phyloP scores from a whole-genome alignment of 2,329 filamentous ascomycete genomes.

The Sporothrix curviconia region DNA sequence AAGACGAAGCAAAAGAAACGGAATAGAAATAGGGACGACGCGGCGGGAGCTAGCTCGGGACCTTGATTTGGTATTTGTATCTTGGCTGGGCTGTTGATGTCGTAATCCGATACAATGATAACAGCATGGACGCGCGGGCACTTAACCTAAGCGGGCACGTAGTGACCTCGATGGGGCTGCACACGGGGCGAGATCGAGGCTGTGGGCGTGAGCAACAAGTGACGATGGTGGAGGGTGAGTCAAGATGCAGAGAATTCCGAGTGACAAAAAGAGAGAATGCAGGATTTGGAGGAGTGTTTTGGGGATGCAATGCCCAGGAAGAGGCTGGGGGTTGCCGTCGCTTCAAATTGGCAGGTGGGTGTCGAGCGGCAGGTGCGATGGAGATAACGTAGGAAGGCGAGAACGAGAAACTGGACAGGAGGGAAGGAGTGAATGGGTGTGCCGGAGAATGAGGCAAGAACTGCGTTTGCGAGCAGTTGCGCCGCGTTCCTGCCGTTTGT shows the following conservation, averaged over 20 bases:
- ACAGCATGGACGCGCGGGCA: constrained; percentile 5
- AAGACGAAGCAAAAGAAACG: neutral
- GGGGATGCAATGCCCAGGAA: too few species aligned
- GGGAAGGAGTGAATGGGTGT: neutral
- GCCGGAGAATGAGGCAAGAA: neutral
- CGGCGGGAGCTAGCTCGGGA: constrained; percentile 1
- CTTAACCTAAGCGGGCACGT: constrained; percentile 3
- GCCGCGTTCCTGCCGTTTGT: too few species aligned
- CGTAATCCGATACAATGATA: constrained; percentile 8
- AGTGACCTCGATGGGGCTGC: neutral
- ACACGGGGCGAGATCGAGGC: neutral
- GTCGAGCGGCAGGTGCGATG: neutral
- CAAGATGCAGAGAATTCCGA: neutral
- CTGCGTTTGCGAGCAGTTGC: too few species aligned
- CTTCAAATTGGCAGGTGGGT: constrained; percentile 4
- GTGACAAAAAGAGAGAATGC: neutral
- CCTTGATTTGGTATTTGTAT: constrained; percentile 9
- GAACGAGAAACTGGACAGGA: neutral
- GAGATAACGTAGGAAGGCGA: neutral
- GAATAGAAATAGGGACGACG: neutral
- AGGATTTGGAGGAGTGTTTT: neutral
- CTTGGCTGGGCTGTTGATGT: neutral
- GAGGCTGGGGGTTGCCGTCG: neutral
- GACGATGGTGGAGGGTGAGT: constrained; percentile 1
- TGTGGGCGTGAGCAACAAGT: neutral